Evolutionary conservation across 495 filamentous ascomycete genomes (phyloP).

Genomic region (Daldinia decipiens): DNA sequence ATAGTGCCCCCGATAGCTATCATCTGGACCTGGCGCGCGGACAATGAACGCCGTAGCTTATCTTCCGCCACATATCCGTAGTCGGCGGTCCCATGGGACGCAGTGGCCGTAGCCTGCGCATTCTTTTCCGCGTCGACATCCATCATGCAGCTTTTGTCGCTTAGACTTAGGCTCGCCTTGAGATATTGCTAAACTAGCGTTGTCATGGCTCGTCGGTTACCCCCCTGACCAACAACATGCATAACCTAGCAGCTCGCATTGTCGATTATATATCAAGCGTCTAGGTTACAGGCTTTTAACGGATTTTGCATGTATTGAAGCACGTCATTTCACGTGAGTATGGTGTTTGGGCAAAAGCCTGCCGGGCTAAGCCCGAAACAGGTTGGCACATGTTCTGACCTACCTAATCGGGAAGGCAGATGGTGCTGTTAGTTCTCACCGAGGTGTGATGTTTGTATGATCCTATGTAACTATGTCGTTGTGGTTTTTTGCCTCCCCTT

Average conservation of each 20-base stretch:
- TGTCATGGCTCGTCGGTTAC: not conserved
- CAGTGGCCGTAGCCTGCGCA: not conserved
- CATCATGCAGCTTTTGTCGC: constrained; percentile 10
- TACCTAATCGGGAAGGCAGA: constrained; percentile 31
- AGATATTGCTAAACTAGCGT: not conserved
- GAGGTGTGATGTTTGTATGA: constrained; percentile 8
- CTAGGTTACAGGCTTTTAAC: not conserved
- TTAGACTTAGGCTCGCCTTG: not conserved
- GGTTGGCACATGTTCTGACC: constrained; percentile 5
- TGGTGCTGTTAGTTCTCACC: constrained; percentile 1
- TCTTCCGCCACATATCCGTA: constrained; percentile 30
- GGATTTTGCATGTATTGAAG: constrained; percentile 22
- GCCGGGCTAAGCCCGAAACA: not conserved
- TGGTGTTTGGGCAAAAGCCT: constrained; percentile 17
- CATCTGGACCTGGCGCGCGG: constrained; percentile 67
- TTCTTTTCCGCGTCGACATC: constrained; percentile 42
- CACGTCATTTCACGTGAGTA: constrained; percentile 43
- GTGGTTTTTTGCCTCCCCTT: not conserved
- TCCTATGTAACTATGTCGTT: constrained; percentile 1
- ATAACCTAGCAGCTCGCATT: constrained; percentile 7
- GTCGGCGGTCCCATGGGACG: constrained; percentile 14
- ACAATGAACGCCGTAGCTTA: constrained; percentile 36
- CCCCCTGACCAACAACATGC: constrained; percentile 12
- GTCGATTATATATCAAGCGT: not conserved
- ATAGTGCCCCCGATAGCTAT: constrained; percentile 74